A percentile compares a stretch with the other conserved stretches of the same genome.
Conservation (phyloP, 2,329 filamentous ascomycete genomes). For the Stromatinia cepivora region DNA sequence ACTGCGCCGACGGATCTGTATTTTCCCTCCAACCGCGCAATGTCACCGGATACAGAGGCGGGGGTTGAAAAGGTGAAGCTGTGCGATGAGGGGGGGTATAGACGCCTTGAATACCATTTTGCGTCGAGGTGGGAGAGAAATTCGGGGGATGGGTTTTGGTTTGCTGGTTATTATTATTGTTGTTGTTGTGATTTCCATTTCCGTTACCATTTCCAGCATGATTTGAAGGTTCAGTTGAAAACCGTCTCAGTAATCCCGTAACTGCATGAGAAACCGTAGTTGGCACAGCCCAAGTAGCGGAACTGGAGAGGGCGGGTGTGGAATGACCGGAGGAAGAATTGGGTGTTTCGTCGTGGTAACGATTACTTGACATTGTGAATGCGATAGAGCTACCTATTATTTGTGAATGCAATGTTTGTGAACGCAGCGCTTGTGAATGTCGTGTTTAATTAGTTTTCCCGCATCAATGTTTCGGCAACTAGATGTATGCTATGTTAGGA, state of each 20-base stretch:
- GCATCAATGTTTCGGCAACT: conserved; percentile 2
- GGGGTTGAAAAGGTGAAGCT: conserved; percentile 79
- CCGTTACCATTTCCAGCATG: background rate
- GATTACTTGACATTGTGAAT: conserved; percentile 14
- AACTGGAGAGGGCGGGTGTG: conserved; percentile 45
- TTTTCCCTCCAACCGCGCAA: conserved; percentile 65
- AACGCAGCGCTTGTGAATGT: background rate
- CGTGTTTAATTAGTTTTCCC: background rate
- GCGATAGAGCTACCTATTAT: background rate
- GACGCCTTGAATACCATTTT: conserved; percentile 34
- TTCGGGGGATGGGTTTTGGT: conserved; percentile 1
- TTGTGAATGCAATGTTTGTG: too few species aligned
- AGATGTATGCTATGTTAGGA: background rate
- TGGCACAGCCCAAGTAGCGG: conserved; percentile 44
- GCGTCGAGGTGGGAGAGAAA: background rate
- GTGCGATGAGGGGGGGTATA: conserved; percentile 50
- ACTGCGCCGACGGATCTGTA: conserved; percentile 59
- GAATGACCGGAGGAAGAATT: conserved; percentile 31
- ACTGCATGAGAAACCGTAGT: conserved; percentile 54
- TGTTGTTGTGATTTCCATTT: conserved; percentile 29
- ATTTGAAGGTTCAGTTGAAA: conserved; percentile 52
- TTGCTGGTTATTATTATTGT: conserved; percentile 30
- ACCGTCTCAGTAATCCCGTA: conserved; percentile 67
- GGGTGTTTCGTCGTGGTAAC: conserved; percentile 27
- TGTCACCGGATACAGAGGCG: conserved; percentile 78